Conservation (phyloP, 208 protist species). For the Acanthamoeba polyphaga region DNA sequence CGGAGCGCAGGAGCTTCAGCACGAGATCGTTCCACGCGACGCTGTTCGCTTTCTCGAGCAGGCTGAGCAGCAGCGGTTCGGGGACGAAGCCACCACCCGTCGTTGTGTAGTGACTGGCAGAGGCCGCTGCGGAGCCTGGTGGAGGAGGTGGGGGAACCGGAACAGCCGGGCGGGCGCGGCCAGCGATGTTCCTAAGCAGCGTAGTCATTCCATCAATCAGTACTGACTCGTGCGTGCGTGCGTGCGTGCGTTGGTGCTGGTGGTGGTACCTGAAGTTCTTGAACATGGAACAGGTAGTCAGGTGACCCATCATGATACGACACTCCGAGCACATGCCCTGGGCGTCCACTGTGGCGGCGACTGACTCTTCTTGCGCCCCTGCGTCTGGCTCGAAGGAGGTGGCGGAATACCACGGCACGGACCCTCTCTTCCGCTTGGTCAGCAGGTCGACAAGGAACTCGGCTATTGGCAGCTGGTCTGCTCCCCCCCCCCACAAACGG, state of each 20-base stretch:
- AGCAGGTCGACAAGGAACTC: background rate
- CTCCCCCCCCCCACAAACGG: background rate
- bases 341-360: background rate
- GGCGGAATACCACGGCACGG: background rate
- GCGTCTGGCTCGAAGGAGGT: too few relatives aligned
- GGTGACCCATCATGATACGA: background rate
- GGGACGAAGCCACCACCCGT: background rate
- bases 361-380: too few relatives aligned
- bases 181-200: background rate
- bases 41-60: background rate
- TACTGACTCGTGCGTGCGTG: too few relatives aligned
- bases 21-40: background rate
- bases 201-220: background rate
- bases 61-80: background rate
- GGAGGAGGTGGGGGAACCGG: background rate
- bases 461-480: background rate
- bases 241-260: background rate
- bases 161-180: background rate
- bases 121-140: background rate
- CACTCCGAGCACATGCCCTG: background rate
- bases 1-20: background rate
- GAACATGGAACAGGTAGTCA: slow-evolving; percentile 30
- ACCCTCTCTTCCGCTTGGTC: background rate
- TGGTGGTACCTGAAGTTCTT: background rate
- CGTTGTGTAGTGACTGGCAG: background rate